Evolutionary conservation across 805 yeast species (phyloP).

Genomic region (Candida silvicultrix): DNA sequence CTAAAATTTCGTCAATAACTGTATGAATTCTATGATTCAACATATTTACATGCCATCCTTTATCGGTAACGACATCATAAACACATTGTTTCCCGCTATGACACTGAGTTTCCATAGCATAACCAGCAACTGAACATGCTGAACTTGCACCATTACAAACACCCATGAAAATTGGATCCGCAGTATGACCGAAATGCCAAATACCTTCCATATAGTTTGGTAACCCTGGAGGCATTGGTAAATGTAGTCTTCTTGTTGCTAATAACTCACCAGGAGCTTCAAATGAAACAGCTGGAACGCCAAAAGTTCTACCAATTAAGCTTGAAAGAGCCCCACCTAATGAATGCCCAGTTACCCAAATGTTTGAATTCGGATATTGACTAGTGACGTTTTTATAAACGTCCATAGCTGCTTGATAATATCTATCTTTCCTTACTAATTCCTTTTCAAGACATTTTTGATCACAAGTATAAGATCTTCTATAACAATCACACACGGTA

Average conservation of each 20-base stretch:
- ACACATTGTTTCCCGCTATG: constrained; percentile 85
- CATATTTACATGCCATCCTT: constrained; percentile 87
- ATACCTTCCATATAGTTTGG: constrained; percentile 73
- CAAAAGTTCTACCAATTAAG: constrained; percentile 81
- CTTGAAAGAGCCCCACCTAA: constrained; percentile 85
- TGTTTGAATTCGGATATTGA: constrained; percentile 60
- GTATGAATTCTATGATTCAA: constrained; percentile 87
- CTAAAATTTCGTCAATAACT: constrained; percentile 76
- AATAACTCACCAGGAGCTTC: constrained; percentile 91
- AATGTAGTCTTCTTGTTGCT: constrained; percentile 77
- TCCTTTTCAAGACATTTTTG: constrained; percentile 81
- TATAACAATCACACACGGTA: constrained; percentile 92
- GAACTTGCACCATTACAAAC: constrained; percentile 93
- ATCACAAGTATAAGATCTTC: constrained; percentile 78
- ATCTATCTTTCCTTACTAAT: constrained; percentile 66
- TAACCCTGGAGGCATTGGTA: constrained; percentile 90
- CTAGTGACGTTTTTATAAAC: constrained; percentile 65
- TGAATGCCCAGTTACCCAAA: constrained; percentile 96
- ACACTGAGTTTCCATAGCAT: constrained; percentile 95
- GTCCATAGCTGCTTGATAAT: constrained; percentile 73
- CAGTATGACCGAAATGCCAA: constrained; percentile 96
- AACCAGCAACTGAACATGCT: constrained; percentile 85
- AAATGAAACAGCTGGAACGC: constrained; percentile 82
- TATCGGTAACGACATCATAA: constrained; percentile 83
- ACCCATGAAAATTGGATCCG: constrained; percentile 96